Conservation (phyloP, 768 basidiomycete species). For the Phlebiopsis flavidoalba region DNA sequence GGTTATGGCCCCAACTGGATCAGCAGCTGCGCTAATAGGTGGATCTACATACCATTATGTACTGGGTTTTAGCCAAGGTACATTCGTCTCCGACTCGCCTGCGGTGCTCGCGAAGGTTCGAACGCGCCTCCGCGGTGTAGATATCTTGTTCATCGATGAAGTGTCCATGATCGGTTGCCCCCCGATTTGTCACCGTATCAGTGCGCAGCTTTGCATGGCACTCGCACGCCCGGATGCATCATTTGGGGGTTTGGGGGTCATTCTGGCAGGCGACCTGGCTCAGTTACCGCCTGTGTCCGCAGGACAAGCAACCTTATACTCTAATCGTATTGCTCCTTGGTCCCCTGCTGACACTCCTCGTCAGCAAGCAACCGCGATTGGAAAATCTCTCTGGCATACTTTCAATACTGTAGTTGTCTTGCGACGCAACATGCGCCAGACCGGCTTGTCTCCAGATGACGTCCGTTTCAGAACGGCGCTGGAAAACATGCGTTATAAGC, state of each 20-base stretch:
- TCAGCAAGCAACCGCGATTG: not conserved
- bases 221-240: constrained; percentile 12
- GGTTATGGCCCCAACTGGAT: constrained; percentile 17
- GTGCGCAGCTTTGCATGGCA: constrained; percentile 16
- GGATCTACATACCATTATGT: constrained; percentile 20
- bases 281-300: constrained; percentile 29
- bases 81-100: not conserved
- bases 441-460: constrained; percentile 19
- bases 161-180: constrained; percentile 36
- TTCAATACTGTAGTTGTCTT: constrained; percentile 17
- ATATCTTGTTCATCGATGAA: constrained; percentile 39
- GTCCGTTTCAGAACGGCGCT: constrained; percentile 25
- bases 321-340: too few relatives aligned
- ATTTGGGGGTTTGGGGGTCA: constrained; percentile 36
- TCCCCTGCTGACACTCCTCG: too few relatives aligned
- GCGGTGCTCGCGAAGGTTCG: constrained; percentile 4
- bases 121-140: constrained; percentile 20
- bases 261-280: constrained; percentile 45
- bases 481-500: constrained; percentile 33
- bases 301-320: too few relatives aligned
- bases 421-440: constrained; percentile 16
- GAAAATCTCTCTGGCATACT: constrained; percentile 16
- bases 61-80: constrained; percentile 1
- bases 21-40: constrained; percentile 13
- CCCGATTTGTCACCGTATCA: constrained; percentile 23